phyloP scores from a whole-genome alignment of 73 alveolate genomes.

The Blepharisma japonicum region DNA sequence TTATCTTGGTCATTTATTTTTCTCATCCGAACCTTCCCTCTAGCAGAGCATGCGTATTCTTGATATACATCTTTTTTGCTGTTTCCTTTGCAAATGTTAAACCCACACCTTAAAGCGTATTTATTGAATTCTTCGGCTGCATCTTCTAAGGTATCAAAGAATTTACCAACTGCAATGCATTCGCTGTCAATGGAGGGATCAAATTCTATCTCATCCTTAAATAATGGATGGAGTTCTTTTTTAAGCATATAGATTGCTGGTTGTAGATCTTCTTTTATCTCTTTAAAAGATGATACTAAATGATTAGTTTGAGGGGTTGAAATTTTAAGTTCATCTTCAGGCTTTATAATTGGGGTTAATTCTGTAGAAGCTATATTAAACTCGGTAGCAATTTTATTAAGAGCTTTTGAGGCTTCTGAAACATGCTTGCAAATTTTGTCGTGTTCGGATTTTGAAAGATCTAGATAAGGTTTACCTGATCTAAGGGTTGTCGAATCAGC shows the following conservation, averaged over 20 bases:
- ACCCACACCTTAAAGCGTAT: not conserved
- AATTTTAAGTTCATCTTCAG: not conserved
- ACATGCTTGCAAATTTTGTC: not conserved
- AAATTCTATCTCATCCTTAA: not conserved
- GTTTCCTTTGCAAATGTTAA: conserved; percentile 4
- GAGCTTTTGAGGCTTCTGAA: not conserved
- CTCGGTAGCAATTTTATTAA: not conserved
- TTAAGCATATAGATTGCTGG: not conserved
- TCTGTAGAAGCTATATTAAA: not conserved
- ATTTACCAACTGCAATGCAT: not conserved
- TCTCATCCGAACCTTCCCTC: conserved; percentile 15
- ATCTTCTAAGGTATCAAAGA: not conserved
- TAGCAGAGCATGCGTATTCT: conserved; percentile 8
- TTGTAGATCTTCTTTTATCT: not conserved
- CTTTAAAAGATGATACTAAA: not conserved
- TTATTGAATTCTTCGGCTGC: not conserved
- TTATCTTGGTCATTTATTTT: not conserved
- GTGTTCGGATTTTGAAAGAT: not conserved
- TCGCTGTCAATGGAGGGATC: not conserved
- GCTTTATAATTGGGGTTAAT: not conserved
- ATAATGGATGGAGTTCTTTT: not conserved
- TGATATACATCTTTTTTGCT: not conserved
- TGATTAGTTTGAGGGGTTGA: not conserved
- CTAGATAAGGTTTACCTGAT: not conserved
- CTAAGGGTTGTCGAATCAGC: not conserved